Evolutionary conservation across 75 land plant genomes (phyloP), one percentile per base, ranked within the genome.

Genomic region (Cupressus sempervirens): DNA sequence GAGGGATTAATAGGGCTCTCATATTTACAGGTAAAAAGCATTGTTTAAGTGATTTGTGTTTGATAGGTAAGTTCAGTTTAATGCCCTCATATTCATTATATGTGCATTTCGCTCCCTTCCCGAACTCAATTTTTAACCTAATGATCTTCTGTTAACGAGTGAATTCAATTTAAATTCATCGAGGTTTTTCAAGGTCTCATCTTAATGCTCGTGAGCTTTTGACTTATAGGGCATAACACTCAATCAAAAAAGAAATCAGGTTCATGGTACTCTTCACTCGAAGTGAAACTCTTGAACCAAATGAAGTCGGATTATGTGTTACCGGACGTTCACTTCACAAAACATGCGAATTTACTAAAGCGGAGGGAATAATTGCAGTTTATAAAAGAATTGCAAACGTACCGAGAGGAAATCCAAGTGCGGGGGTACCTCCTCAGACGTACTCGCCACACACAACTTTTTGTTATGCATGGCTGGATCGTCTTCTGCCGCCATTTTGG

Each of bases 351-450:
- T 62, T 62, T 62, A 6, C 67, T 6, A 0, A 62, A 20, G 26
- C 26, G 23, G 67, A 62, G 26, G n/a, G 26, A 62, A 23, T 29
- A 62, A 62, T 6, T 20, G 67, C 67, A 62, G n/a, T 1, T 6
- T 4, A 26, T 26, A 5, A 20, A 62, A 62, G 26, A 23, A 20
- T 23, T 26, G n/a, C 26, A 6, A 10, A 1, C 50, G 26, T 79
- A 79, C 81, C 81, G 81, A 79, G 11, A 79, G 81, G 50, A 79
- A 79, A 45, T 79, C 46, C 30, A 79, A 79, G 52, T 43, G 46
- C 4, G 45, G 4, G 23, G 46, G 81, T 50, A 79, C 13, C 50
- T 79, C 81, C 81, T 76, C 45, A 23, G 11, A 41, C 79, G 38
- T 20, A 18, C 10, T 7, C 41, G 32, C 11, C 79, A 4, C 79